Evolutionary conservation across 495 filamentous ascomycete species (phyloP).

Genomic region (Penicillium subrubescens): DNA sequence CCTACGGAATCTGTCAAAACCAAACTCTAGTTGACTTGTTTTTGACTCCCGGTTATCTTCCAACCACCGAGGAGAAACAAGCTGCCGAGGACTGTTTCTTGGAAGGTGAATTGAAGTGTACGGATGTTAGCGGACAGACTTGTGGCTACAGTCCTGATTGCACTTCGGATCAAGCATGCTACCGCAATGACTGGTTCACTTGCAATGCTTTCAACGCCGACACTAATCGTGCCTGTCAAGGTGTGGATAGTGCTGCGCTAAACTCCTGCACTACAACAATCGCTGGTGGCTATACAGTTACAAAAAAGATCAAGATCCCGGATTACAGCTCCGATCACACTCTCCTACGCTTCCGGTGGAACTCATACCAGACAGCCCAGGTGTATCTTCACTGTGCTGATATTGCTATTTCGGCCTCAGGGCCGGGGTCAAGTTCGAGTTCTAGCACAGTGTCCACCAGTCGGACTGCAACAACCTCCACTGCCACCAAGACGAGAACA

Average conservation of each 20-base stretch:
- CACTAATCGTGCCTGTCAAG: conserved; percentile 43
- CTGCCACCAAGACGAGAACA: background rate
- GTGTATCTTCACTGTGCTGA: conserved; percentile 59
- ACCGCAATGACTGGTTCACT: conserved; percentile 60
- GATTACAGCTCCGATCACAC: conserved; percentile 50
- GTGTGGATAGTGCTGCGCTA: conserved; percentile 50
- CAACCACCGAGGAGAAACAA: conserved; percentile 57
- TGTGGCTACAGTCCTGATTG: conserved; percentile 58
- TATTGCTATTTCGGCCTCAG: conserved; percentile 43
- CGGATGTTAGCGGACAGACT: conserved; percentile 52
- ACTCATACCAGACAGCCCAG: conserved; percentile 58
- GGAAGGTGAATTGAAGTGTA: conserved; percentile 49
- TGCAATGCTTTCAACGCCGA: conserved; percentile 48
- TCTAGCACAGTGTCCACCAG: background rate
- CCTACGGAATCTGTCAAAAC: conserved; percentile 57
- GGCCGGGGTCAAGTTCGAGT: background rate
- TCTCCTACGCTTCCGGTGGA: conserved; percentile 57
- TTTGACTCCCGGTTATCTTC: conserved; percentile 50
- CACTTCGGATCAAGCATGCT: conserved; percentile 45
- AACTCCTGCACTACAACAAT: conserved; percentile 54
- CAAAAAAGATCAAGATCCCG: conserved; percentile 56
- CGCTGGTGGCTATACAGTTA: conserved; percentile 56
- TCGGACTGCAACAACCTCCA: background rate
- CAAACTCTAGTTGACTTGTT: conserved; percentile 55
- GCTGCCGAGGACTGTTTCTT: conserved; percentile 57